phyloP scores from a whole-genome alignment of 768 basidiomycete species.

The Mycena floridula region DNA sequence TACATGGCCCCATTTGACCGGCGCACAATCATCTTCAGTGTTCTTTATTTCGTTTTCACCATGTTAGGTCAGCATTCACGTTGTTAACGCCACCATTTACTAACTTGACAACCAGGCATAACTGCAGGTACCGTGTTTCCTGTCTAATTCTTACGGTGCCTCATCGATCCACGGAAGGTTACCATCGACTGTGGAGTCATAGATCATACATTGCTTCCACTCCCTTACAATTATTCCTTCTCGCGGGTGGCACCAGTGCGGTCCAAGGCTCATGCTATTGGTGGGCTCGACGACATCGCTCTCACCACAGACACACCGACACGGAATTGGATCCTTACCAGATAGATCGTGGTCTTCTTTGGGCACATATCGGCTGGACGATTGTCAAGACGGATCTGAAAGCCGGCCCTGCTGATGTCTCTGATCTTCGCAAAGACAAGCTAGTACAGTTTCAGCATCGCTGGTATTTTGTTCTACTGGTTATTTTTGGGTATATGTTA shows the following conservation, averaged over 20 bases:
- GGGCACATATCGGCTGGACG: conserved; percentile 80
- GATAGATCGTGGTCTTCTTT: conserved; percentile 29
- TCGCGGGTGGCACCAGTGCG: conserved; percentile 73
- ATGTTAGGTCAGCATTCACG: conserved; percentile 59
- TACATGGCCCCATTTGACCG: conserved; percentile 36
- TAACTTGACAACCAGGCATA: conserved; percentile 28
- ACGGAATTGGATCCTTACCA: conserved; percentile 85
- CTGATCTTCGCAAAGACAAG: conserved; percentile 63
- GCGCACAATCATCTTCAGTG: conserved; percentile 55
- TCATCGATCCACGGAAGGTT: conserved; percentile 36
- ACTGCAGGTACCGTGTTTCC: conserved; percentile 34
- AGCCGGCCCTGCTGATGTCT: conserved; percentile 66
- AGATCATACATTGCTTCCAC: conserved; percentile 72
- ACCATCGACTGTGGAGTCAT: conserved; percentile 85
- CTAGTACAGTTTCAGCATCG: conserved; percentile 77
- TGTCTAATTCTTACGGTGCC: conserved; percentile 3
- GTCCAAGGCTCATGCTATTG: conserved; percentile 85
- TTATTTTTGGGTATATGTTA: conserved; percentile 65
- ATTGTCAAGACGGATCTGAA: conserved; percentile 66
- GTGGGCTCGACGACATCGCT: conserved; percentile 83
- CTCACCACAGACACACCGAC: conserved; percentile 73
- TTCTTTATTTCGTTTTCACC: conserved; percentile 78
- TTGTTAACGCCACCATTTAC: conserved; percentile 4
- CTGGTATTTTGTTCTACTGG: conserved; percentile 57
- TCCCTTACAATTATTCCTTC: conserved; percentile 65